Conservation (phyloP, 768 basidiomycete species). For the Podaxis mareebaensis region DNA sequence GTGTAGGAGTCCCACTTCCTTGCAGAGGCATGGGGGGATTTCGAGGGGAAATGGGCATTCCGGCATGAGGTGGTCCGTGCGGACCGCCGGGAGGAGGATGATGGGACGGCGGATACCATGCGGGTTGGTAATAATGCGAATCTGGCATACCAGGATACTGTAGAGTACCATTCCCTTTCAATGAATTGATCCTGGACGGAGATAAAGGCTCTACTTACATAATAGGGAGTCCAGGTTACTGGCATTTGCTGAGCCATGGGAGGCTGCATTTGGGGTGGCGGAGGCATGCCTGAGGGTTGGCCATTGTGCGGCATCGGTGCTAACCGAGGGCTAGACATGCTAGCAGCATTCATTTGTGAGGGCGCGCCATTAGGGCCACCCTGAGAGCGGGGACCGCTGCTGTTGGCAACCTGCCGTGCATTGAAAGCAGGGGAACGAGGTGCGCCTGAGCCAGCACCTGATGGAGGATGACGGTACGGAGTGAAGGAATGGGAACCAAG, state of each 20-base stretch:
- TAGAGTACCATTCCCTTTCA: constrained; percentile 10
- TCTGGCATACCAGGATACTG: constrained; percentile 46
- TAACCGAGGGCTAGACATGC: constrained; percentile 69
- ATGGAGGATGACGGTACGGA: constrained; percentile 42
- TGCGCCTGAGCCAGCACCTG: constrained; percentile 46
- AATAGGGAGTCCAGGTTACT: constrained; percentile 48
- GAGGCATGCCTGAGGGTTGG: constrained; percentile 53
- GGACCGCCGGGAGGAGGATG: constrained; percentile 50
- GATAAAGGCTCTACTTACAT: constrained; percentile 44
- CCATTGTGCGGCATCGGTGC: constrained; percentile 57
- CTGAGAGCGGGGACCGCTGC: constrained; percentile 54
- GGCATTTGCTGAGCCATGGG: constrained; percentile 43
- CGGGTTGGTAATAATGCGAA: constrained; percentile 43
- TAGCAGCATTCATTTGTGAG: constrained; percentile 37
- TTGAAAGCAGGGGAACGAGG: constrained; percentile 70
- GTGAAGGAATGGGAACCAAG: constrained; percentile 52
- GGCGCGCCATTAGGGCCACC: constrained; percentile 60
- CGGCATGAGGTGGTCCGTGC: constrained; percentile 47
- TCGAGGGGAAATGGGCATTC: constrained; percentile 71
- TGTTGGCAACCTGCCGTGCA: constrained; percentile 59
- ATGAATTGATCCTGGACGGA: constrained; percentile 14
- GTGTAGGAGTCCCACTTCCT: constrained; percentile 68
- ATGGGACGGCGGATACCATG: constrained; percentile 50
- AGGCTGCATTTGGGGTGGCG: constrained; percentile 39
- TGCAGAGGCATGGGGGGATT: constrained; percentile 55